Conservation (phyloP, 2,329 filamentous ascomycete species). For the Fusarium albidum region DNA sequence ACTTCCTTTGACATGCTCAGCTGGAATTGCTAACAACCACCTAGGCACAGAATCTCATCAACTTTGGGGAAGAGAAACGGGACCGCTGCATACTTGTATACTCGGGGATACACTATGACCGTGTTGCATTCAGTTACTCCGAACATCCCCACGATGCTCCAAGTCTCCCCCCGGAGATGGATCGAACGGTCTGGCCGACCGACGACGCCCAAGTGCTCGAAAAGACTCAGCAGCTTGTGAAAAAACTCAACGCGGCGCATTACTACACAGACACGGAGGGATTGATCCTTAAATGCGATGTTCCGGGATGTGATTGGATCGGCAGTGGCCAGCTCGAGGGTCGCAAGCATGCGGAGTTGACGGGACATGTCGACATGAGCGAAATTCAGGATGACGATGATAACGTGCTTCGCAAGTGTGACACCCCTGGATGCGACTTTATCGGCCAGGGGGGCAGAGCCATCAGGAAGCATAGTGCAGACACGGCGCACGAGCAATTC, state of each 20-base stretch:
- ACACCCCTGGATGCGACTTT: conserved; percentile 66
- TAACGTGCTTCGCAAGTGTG: conserved; percentile 80
- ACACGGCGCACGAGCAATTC: conserved; percentile 65
- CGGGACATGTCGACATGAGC: conserved; percentile 67
- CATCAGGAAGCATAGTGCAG: conserved; percentile 64
- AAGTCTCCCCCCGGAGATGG: conserved; percentile 73
- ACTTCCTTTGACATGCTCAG: neutral
- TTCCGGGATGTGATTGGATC: conserved; percentile 67
- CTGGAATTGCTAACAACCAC: neutral
- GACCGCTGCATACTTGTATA: conserved; percentile 84
- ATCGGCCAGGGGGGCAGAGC: conserved; percentile 71
- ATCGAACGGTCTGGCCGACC: conserved; percentile 68
- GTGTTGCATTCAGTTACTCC: conserved; percentile 77
- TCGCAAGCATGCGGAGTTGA: conserved; percentile 66
- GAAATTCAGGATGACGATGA: conserved; percentile 82
- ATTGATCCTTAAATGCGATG: conserved; percentile 80
- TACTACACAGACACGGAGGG: conserved; percentile 91
- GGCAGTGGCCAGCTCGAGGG: conserved; percentile 73
- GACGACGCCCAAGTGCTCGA: conserved; percentile 73
- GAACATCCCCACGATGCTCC: conserved; percentile 63
- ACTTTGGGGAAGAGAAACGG: conserved; percentile 78
- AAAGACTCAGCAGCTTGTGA: conserved; percentile 70
- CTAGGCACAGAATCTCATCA: conserved; percentile 50
- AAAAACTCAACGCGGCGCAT: conserved; percentile 71
- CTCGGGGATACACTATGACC: conserved; percentile 93